These are phyloP conservation scores for Adansonia digitata DNA, from an alignment of 345 rosid genomes.

Conservation along the genomic window DNA sequence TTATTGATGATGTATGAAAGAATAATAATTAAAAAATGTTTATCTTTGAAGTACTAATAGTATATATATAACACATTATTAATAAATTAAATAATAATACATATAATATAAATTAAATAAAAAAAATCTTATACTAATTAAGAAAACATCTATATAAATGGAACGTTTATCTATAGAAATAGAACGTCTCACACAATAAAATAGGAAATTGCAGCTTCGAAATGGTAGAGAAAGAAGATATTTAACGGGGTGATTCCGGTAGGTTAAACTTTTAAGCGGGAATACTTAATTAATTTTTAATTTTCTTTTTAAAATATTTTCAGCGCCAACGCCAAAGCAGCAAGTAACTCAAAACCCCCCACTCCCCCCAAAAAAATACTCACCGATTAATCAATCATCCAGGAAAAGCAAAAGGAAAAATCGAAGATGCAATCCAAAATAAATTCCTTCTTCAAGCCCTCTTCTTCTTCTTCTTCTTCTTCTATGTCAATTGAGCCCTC, in stretches of 20 bases:
- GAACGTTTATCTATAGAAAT: too few relatives aligned
- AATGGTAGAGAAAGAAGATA: too few relatives aligned
- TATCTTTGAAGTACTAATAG: too few relatives aligned
- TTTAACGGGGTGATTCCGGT: too few relatives aligned
- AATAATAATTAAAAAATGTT: too few relatives aligned
- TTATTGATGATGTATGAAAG: too few relatives aligned
- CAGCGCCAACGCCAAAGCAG: neutral
- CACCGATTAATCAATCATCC: neutral
- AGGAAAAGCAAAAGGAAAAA: neutral
- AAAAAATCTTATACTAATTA: too few relatives aligned
- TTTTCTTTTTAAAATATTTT: neutral
- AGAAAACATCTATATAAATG: too few relatives aligned
- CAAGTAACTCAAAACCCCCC: neutral
- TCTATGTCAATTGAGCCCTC: neutral
- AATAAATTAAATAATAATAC: too few relatives aligned
- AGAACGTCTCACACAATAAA: too few relatives aligned
- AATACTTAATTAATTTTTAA: neutral
- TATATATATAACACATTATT: too few relatives aligned
- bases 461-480: conserved; percentile 33
- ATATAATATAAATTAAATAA: too few relatives aligned
- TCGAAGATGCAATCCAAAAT: conserved; percentile 64
- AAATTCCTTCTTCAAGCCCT: conserved; percentile 63
- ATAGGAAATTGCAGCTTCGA: neutral
- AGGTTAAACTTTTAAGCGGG: neutral
- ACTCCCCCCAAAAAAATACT: neutral